These are phyloP conservation scores for Oidiodendron maius DNA, from an alignment of 495 filamentous ascomycete genomes.

Conservation along the genomic window DNA sequence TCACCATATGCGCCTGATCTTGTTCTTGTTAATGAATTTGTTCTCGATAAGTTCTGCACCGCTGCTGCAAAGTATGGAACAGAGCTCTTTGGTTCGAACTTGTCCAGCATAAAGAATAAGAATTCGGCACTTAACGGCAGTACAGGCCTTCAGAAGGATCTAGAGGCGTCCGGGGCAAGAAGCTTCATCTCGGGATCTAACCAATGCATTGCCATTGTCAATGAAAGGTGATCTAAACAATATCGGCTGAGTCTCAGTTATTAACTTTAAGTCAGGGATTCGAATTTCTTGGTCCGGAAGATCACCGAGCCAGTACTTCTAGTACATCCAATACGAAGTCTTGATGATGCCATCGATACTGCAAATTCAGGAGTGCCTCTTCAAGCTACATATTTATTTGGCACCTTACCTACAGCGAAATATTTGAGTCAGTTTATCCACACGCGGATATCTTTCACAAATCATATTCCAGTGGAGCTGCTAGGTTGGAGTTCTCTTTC, in stretches of 20 bases:
- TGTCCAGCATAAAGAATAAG: not conserved
- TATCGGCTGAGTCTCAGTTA: not conserved
- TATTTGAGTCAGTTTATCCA: not conserved
- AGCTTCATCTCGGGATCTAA: not conserved
- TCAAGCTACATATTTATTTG: not conserved
- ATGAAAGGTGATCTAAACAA: not conserved
- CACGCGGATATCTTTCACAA: not conserved
- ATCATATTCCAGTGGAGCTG: conserved; percentile 2
- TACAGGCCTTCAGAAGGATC: not conserved
- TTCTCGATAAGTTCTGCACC: conserved; percentile 1
- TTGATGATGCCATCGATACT: not conserved
- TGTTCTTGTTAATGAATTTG: conserved; percentile 18
- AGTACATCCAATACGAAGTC: not conserved
- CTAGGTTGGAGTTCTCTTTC: no score
- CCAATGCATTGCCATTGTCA: not conserved
- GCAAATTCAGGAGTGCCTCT: not conserved
- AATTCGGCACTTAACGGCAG: not conserved
- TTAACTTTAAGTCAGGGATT: not conserved
- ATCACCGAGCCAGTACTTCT: not conserved
- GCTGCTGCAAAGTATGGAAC: conserved; percentile 3
- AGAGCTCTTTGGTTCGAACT: no score
- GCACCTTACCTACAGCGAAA: not conserved
- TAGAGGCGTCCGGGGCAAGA: not conserved
- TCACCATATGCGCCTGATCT: conserved; percentile 19
- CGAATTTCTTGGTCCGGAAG: not conserved